These are phyloP conservation scores for Pythium rhizo-oryzae DNA, from an alignment of 352 stramenopile genomes.

Conservation along the genomic window DNA sequence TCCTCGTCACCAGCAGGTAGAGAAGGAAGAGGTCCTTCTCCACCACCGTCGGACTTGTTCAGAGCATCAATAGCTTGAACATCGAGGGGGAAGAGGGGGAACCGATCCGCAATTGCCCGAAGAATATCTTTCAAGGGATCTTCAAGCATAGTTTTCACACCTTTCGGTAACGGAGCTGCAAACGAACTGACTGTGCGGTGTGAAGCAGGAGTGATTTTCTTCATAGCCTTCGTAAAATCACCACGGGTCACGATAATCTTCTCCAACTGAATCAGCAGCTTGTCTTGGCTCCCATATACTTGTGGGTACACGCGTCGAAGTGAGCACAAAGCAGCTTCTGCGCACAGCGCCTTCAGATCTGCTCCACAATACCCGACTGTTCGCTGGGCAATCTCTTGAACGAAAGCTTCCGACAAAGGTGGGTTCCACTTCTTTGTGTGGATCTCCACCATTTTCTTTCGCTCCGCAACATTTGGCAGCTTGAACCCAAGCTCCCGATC, in stretches of 20 bases:
- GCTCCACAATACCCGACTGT: conserved; percentile 92
- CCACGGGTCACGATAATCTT: conserved; percentile 70
- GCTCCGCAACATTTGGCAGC: conserved; percentile 80
- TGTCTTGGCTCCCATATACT: conserved; percentile 83
- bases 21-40: neutral
- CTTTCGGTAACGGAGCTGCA: conserved; percentile 70
- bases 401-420: conserved; percentile 51
- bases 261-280: conserved; percentile 73
- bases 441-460: conserved; percentile 88
- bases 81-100: conserved; percentile 68
- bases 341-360: conserved; percentile 91
- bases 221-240: conserved; percentile 71
- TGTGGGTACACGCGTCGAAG: conserved; percentile 85
- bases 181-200: conserved; percentile 72
- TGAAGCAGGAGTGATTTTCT: conserved; percentile 85
- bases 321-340: conserved; percentile 88
- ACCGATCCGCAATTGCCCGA: conserved; percentile 48
- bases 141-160: conserved; percentile 50
- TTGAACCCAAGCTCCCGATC: conserved; percentile 92
- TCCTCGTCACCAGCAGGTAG: conserved; percentile 15
- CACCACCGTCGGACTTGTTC: conserved; percentile 19
- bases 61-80: conserved; percentile 42
- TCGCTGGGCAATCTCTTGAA: conserved; percentile 78
- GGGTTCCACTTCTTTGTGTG: conserved; percentile 90
- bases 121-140: conserved; percentile 43